Evolutionary conservation across 192 early-diverging fungal genomes (phyloP).

Genomic region (Phycomyces blakesleeanus): DNA sequence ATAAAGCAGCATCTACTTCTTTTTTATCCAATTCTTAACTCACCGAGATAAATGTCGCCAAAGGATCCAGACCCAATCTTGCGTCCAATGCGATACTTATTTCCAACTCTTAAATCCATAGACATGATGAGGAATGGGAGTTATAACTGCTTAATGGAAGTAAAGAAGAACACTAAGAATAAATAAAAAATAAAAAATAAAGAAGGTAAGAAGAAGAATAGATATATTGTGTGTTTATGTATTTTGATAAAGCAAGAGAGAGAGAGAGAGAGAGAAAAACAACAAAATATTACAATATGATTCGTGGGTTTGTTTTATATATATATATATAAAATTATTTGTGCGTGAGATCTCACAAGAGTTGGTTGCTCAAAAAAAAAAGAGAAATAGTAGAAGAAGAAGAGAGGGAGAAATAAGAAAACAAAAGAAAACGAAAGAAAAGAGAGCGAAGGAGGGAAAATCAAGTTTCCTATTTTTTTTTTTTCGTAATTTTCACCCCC

Average conservation of each 20-base stretch:
- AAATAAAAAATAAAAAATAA: no score
- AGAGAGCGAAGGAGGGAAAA: not conserved
- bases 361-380: not conserved
- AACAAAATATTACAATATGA: no score
- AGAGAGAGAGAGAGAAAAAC: not conserved
- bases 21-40: no score
- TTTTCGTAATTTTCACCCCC: no score
- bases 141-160: no score
- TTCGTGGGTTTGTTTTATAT: no score
- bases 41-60: conserved; percentile 96
- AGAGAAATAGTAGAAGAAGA: not conserved
- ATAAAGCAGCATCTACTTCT: not conserved
- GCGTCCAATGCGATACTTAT: conserved; percentile 90
- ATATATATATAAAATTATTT: no score
- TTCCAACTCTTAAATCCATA: conserved; percentile 85
- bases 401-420: not conserved
- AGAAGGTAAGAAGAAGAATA: no score
- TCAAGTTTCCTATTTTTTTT: not conserved
- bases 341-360: no score
- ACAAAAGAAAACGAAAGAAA: not conserved
- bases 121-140: conserved; percentile 13
- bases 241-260: not conserved
- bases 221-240: not conserved
- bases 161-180: no score
- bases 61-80: conserved; percentile 98